Conservation (phyloP, 495 filamentous ascomycete species). For the Penicilliopsis zonata region DNA sequence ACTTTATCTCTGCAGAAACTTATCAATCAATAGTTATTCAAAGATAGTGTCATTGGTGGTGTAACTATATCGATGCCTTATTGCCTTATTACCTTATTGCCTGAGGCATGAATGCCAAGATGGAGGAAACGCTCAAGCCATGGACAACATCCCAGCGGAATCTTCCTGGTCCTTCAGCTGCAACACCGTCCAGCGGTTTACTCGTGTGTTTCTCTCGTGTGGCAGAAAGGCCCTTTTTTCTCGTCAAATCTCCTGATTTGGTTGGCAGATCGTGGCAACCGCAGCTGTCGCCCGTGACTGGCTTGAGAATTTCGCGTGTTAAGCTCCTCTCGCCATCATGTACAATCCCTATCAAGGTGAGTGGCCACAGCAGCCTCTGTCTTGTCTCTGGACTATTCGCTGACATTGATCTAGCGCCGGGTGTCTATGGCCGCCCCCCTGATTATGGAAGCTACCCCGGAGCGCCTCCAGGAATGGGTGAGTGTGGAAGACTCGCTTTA, state of each 20-base stretch:
- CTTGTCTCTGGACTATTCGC: neutral
- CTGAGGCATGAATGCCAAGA: slow-evolving; percentile 1
- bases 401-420: slow-evolving; percentile 22
- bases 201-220: no score
- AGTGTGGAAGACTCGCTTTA: slow-evolving; percentile 19
- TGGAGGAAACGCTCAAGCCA: slow-evolving; percentile 1
- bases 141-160: neutral
- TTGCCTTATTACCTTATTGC: no score
- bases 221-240: neutral
- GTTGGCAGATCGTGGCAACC: neutral
- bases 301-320: no score
- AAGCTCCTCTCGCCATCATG: no score
- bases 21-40: no score
- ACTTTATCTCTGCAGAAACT: no score
- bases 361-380: slow-evolving; percentile 8
- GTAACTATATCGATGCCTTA: no score
- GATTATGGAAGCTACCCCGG: slow-evolving; percentile 63
- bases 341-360: slow-evolving; percentile 75
- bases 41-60: neutral
- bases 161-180: neutral
- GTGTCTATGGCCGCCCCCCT: slow-evolving; percentile 60
- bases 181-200: neutral
- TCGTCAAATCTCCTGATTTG: slow-evolving; percentile 1
- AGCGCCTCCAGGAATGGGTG: slow-evolving; percentile 81
- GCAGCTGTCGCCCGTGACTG: no score